phyloP scores from a whole-genome alignment of 305 asterid species.

The Nicotiana rustica region DNA sequence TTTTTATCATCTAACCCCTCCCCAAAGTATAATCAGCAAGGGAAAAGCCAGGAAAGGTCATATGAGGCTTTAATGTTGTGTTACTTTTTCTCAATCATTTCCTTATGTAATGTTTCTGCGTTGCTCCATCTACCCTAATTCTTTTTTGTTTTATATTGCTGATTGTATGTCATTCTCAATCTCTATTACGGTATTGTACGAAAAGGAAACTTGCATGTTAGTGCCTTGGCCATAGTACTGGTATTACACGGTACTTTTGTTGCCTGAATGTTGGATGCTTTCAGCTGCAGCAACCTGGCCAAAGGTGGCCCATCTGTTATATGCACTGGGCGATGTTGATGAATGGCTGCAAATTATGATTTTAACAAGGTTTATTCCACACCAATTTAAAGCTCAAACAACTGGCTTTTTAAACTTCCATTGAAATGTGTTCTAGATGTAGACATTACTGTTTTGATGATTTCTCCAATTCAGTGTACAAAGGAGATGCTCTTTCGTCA shows the following conservation, averaged over 20 bases:
- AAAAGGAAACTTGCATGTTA: conserved; percentile 26
- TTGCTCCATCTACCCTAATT: neutral
- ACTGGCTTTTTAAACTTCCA: conserved; percentile 3
- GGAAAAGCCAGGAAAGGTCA: conserved; percentile 16
- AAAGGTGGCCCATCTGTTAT: conserved; percentile 23
- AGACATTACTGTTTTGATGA: conserved; percentile 21
- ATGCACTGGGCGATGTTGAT: conserved; percentile 27
- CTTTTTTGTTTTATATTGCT: neutral
- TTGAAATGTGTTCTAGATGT: conserved; percentile 24
- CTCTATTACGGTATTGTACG: neutral
- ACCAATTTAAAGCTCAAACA: neutral
- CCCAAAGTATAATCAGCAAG: neutral
- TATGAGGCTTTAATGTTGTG: conserved; percentile 7
- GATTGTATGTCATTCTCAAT: conserved; percentile 8
- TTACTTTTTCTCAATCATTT: neutral
- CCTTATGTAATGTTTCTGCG: conserved; percentile 13
- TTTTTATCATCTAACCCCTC: conserved; percentile 14
- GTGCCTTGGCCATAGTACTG: conserved; percentile 28
- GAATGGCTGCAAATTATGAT: conserved; percentile 24
- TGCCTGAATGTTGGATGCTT: conserved; percentile 25
- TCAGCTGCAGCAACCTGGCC: conserved; percentile 26
- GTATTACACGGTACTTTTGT: neutral
- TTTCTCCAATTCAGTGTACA: neutral
- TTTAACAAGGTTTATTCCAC: conserved; percentile 2
- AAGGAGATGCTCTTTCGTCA: neutral